Evolutionary conservation across 176 grass and related monocot species (phyloP).

Genomic region (barley (Hordeum vulgare)): DNA sequence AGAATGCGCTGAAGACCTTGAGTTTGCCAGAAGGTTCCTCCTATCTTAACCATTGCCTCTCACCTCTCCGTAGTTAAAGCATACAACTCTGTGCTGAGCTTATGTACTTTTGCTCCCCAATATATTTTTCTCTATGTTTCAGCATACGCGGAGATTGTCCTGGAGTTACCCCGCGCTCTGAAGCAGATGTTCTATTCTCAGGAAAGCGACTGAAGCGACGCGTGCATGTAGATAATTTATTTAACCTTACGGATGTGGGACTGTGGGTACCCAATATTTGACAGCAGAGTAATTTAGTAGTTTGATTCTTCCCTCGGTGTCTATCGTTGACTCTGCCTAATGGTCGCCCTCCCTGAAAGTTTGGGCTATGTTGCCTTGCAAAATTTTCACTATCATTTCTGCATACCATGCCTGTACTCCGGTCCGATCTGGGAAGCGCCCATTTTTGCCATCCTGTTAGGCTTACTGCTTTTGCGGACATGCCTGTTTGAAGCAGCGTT

Average conservation of each 20-base stretch:
- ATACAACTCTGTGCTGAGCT: not conserved
- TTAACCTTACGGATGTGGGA: not conserved
- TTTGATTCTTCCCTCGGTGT: not conserved
- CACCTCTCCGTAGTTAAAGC: not conserved
- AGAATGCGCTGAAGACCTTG: slow-evolving; percentile 70
- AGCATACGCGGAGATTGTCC: slow-evolving; percentile 94
- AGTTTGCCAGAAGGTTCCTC: slow-evolving; percentile 76
- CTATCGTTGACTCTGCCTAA: not conserved
- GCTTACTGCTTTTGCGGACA: no score
- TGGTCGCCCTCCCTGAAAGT: not conserved
- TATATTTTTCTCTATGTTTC: not conserved
- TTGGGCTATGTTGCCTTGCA: no score
- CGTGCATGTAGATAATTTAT: not conserved
- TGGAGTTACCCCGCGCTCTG: slow-evolving; percentile 62
- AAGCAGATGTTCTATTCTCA: slow-evolving; percentile 54
- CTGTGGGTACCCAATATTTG: not conserved
- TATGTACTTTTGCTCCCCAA: not conserved
- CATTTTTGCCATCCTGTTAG: no score
- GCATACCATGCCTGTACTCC: no score
- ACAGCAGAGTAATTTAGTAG: not conserved
- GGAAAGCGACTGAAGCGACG: slow-evolving; percentile 38
- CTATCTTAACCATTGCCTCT: not conserved
- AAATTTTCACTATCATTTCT: no score
- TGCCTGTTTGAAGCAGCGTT: no score
- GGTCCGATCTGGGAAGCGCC: no score